Conservation (phyloP, 306 rosid genomes). For the Medicago ruthenica region DNA sequence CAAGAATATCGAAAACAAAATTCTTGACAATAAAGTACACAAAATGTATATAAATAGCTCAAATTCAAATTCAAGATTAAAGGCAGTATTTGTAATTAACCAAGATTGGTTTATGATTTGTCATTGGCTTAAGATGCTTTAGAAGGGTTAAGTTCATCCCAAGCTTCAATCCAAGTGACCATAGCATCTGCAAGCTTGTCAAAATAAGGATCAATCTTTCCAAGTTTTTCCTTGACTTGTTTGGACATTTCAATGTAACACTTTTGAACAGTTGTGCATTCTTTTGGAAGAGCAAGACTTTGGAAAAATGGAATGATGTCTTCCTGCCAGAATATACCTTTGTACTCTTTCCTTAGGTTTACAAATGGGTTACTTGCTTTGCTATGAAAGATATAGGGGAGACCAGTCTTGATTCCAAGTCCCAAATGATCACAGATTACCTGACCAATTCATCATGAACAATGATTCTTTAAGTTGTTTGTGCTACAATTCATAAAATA, state of each 20-base stretch:
- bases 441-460: slow-evolving; percentile 32
- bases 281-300: slow-evolving; percentile 59
- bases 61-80: slow-evolving; percentile 11
- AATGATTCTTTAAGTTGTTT: slow-evolving; percentile 2
- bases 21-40: background rate
- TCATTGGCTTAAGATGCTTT: slow-evolving; percentile 23
- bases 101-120: background rate
- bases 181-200: slow-evolving; percentile 69
- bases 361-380: slow-evolving; percentile 56
- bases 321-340: slow-evolving; percentile 58
- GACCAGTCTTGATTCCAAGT: slow-evolving; percentile 83
- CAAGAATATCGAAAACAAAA: background rate
- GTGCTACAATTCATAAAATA: background rate
- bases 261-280: slow-evolving; percentile 81
- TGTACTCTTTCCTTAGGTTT: slow-evolving; percentile 56
- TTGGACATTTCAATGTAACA: slow-evolving; percentile 88
- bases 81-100: background rate
- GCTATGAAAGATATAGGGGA: slow-evolving; percentile 73
- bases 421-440: slow-evolving; percentile 90
- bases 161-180: slow-evolving; percentile 84
- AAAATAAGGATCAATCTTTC: slow-evolving; percentile 86
- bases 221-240: slow-evolving; percentile 84
- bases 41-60: slow-evolving; percentile 18
- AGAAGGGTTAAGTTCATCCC: slow-evolving; percentile 72
- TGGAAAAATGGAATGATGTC: slow-evolving; percentile 58